Evolutionary conservation across 139 green algal genomes (phyloP), one percentile per base, ranked within the genome.

Genomic region (Microglena sp.): DNA sequence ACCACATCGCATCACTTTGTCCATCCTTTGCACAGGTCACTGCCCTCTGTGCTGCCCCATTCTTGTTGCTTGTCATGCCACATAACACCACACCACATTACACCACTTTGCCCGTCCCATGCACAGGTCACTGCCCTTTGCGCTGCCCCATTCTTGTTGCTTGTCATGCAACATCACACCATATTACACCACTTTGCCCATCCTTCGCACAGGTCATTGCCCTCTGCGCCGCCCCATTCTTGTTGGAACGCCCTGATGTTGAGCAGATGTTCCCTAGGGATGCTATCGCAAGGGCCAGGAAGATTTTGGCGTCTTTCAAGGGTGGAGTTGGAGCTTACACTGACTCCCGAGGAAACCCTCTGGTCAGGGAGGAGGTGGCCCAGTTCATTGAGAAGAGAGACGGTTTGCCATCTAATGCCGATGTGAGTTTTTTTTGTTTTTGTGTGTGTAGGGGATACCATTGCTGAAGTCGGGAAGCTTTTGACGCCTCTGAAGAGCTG

Each of bases 271-370:
- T 91, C 62, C 79, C 84, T 6, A 7, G 57, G 1, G 89, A 96
- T 56, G 89, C 82, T 27, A 89, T 95, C 40, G 79, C 68, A 3
- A 70, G 77, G 28, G 88, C 89, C 24, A 82, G 81, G 53, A 67
- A 88, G 55, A 60, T 87, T 22, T 59, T 90, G 30, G 58, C 36
- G n/a, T 33, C 68, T 3, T 88, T 88, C 55, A 82, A 78, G 74
- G 74, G 74, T 21, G 77, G 79, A 31, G 75, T 86, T 15, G 88
- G 88, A 31, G 88, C 88, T 18, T 95, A 95, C 79, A 84, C 77
- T n/a, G 85, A 96, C 67, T 90, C 80, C 2, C 68, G 81, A 15
- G 89, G 89, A 26, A 80, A 84, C 45, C 64, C 69, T 2, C 30
- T 71, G 2, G 74, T 94, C 1, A 72, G 89, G 4, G 32, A 89